A percentile compares a stretch with the other conserved stretches of the same genome.
Evolutionary conservation across 176 grass and related monocot species (phyloP).

Genomic region (Secale cereale): DNA sequence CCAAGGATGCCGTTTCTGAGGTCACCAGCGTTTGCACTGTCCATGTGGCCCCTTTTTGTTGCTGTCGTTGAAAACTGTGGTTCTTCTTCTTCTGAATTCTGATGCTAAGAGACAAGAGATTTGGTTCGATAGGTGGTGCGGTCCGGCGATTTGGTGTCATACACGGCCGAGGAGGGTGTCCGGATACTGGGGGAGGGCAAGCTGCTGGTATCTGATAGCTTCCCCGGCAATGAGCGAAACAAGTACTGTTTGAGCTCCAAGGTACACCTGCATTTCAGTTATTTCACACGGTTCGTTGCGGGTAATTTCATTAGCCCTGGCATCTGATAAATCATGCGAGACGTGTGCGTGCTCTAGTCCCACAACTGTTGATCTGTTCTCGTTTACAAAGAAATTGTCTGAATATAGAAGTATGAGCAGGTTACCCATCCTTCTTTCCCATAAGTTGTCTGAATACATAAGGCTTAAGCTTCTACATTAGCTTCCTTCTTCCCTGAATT

Average conservation of each 20-base stretch:
- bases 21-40: constrained; percentile 13
- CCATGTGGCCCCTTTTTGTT: not conserved
- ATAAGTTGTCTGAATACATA: too few species aligned
- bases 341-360: not conserved
- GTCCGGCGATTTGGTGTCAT: constrained; percentile 88
- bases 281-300: too few species aligned
- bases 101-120: not conserved
- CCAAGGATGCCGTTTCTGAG: constrained; percentile 92
- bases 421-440: not conserved
- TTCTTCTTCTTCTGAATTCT: not conserved
- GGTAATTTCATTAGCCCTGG: not conserved
- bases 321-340: not conserved
- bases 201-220: constrained; percentile 90
- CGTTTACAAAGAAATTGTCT: not conserved
- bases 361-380: not conserved
- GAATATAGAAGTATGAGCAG: not conserved
- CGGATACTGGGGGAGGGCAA: constrained; percentile 90
- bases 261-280: constrained; percentile 39
- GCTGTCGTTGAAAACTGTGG: not conserved
- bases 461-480: too few species aligned
- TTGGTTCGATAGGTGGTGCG: constrained; percentile 65
- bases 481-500: not conserved
- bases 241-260: constrained; percentile 97
- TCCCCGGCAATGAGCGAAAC: constrained; percentile 91
- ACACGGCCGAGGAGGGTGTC: constrained; percentile 94